phyloP scores from a whole-genome alignment of 768 basidiomycete species.

The Termitomyces sp. region DNA sequence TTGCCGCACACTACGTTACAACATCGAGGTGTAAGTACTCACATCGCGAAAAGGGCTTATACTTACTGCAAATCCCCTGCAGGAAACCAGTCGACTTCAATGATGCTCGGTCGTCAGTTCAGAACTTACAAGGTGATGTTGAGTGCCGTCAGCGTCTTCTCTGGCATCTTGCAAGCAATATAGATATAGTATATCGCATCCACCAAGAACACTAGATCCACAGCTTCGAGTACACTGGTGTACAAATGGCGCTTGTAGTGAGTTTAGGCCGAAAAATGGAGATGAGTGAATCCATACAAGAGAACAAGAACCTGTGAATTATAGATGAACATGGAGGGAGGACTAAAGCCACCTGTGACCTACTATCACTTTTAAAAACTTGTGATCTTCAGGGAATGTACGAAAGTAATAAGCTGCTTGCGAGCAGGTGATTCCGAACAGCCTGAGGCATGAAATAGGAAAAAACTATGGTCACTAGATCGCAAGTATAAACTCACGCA shows the following conservation, averaged over 20 bases:
- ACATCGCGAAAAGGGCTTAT: no score
- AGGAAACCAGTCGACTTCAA: no score
- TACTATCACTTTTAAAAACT: not conserved
- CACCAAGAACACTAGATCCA: slow-evolving; percentile 1
- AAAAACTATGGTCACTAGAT: not conserved
- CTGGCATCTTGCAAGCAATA: slow-evolving; percentile 5
- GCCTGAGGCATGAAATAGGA: not conserved
- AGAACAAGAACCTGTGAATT: not conserved
- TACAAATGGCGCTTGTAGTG: not conserved
- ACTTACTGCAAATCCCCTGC: no score
- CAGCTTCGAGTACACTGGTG: slow-evolving; percentile 4
- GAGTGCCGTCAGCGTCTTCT: not conserved
- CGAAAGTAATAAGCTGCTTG: slow-evolving; percentile 9
- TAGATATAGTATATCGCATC: slow-evolving; percentile 6
- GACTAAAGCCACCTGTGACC: not conserved
- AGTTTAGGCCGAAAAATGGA: not conserved
- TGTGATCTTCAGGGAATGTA: not conserved
- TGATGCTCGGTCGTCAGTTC: no score
- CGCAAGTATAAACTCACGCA: not conserved
- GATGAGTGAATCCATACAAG: not conserved
- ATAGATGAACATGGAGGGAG: not conserved
- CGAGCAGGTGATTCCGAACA: slow-evolving; percentile 2
- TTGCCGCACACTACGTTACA: no score
- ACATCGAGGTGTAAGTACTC: no score
- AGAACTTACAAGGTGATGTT: not conserved